Conservation (phyloP, 2,329 filamentous ascomycete genomes). For the Calonectria ilicicola region DNA sequence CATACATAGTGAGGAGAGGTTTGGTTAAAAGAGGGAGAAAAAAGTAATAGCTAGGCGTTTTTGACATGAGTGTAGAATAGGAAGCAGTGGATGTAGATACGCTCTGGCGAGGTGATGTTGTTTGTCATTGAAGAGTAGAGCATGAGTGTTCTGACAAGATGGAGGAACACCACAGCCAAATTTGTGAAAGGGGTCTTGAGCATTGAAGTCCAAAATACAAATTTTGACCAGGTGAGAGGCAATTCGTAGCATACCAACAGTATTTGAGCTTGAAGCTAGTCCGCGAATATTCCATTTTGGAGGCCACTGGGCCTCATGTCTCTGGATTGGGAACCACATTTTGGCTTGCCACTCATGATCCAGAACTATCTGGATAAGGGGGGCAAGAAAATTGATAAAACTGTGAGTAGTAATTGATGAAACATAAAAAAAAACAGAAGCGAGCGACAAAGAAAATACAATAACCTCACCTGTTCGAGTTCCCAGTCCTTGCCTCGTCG, state of each 20-base stretch:
- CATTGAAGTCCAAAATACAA: not conserved
- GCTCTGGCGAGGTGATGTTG: not conserved
- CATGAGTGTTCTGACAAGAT: constrained; percentile 20
- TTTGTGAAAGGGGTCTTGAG: constrained; percentile 6
- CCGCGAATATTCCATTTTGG: not conserved
- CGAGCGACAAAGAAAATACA: constrained; percentile 15
- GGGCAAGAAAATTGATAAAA: not conserved
- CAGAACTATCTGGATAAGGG: constrained; percentile 4
- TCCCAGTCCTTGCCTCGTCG: constrained; percentile 84
- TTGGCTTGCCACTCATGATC: not conserved
- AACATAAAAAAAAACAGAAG: not conserved
- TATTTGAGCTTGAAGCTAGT: not conserved
- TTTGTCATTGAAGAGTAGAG: constrained; percentile 9
- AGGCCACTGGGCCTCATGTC: not conserved
- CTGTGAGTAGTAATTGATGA: not conserved
- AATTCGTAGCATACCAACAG: not conserved
- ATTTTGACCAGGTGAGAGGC: not conserved
- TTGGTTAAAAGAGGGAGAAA: not conserved
- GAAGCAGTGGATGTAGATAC: not conserved
- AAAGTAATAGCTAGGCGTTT: not conserved
- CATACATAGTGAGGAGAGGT: too few relatives aligned
- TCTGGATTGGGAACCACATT: not conserved
- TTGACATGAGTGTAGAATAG: not conserved
- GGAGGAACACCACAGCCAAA: constrained; percentile 15
- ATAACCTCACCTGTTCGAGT: constrained; percentile 77